Evolutionary conservation across 1,139 yeast species (phyloP), one percentile per base, ranked within the genome.

Genomic region (Pneumocystis jirovecii): DNA sequence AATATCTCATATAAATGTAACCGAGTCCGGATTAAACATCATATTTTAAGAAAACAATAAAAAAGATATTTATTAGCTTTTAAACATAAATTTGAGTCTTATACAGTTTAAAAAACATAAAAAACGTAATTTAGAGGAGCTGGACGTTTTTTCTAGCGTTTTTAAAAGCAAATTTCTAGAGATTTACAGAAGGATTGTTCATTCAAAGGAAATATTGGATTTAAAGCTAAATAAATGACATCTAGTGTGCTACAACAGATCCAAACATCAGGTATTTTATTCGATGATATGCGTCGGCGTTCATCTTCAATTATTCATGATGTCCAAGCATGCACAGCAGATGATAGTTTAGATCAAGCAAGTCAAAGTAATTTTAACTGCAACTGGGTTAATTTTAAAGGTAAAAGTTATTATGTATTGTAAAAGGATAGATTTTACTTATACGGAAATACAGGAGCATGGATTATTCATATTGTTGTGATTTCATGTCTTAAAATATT

Each of bases 331-430:
- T 97, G 93, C 73, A 86, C 91, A 19, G 83, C 88, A 71, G 97
- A 91, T 72, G 95, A 93, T 64, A 89, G 86, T 73, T 89, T 87
- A 72, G 98, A 93, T 75, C 97, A 93, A 76, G 86, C 88, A 65
- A 81, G 91, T 65, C 83, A 86, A 70, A 93, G 96, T 31, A 93
- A 93, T 74, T 82, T 89, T 75, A 93, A 93, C 75, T 97, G 97
- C 62, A 85, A 86, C 70, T 93, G 98, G 98, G 97, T 93, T 60
- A 89, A 90, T 74, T 87, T 85, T 72, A 90, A 93, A 72, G 96
- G 96, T 63, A 39, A 17, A 62, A 7, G 17, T 19, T 15, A 2
- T 25, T 10, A 12, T 19, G 4, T 6, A 12, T 12, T 3, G 7
- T 8, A 25, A 3, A 10, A 21, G 17, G 2, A 17, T 7, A 25